phyloP scores from a whole-genome alignment of 805 yeast species.

The Ogataea methanolica region DNA sequence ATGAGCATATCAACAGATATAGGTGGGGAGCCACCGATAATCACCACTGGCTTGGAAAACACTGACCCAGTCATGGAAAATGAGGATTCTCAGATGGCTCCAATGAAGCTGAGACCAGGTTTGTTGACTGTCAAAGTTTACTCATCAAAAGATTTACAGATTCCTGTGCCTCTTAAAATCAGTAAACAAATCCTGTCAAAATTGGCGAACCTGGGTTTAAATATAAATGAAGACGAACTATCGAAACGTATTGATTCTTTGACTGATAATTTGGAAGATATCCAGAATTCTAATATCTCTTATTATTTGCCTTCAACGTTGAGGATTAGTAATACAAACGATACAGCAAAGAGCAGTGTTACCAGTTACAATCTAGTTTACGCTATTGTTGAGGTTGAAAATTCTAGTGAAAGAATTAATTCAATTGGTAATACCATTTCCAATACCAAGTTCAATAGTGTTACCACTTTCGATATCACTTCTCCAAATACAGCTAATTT shows the following conservation, averaged over 20 bases:
- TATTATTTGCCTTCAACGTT: slow-evolving; percentile 42
- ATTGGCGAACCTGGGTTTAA: slow-evolving; percentile 53
- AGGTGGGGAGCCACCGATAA: slow-evolving; percentile 14
- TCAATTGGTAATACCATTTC: slow-evolving; percentile 80
- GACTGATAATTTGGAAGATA: slow-evolving; percentile 26
- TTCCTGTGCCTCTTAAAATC: slow-evolving; percentile 68
- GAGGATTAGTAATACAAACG: slow-evolving; percentile 28
- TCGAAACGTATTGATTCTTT: slow-evolving; percentile 30
- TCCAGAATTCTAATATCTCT: slow-evolving; percentile 24
- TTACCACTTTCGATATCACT: slow-evolving; percentile 86
- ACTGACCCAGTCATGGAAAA: slow-evolving; percentile 31
- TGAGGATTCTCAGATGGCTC: slow-evolving; percentile 6
- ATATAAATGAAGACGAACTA: slow-evolving; percentile 29
- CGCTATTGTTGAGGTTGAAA: slow-evolving; percentile 90
- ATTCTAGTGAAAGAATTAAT: slow-evolving; percentile 83
- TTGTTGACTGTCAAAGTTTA: slow-evolving; percentile 73
- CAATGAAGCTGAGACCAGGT: slow-evolving; percentile 47
- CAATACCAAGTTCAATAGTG: slow-evolving; percentile 80
- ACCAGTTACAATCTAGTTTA: slow-evolving; percentile 51
- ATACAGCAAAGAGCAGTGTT: slow-evolving; percentile 57
- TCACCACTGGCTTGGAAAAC: slow-evolving; percentile 24
- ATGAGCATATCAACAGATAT: slow-evolving; percentile 6
- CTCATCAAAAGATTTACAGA: slow-evolving; percentile 57
- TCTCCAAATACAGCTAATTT: slow-evolving; percentile 42
- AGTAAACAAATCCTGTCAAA: slow-evolving; percentile 62